These are phyloP conservation scores for Debaryomyces tyrocola DNA, from an alignment of 805 yeast species.

Conservation along the genomic window DNA sequence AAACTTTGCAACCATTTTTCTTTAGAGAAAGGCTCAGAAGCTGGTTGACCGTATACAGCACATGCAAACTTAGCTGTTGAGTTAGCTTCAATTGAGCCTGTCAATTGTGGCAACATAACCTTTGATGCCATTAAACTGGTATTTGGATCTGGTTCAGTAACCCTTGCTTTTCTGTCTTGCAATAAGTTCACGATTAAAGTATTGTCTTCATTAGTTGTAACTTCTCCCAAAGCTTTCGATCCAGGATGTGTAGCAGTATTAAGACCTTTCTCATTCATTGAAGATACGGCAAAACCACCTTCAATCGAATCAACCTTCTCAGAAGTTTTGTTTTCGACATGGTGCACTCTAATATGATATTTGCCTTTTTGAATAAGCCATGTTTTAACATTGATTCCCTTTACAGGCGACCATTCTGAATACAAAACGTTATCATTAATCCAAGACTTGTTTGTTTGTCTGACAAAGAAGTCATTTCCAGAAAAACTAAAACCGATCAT, in stretches of 20 bases:
- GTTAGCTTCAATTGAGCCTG: conserved; percentile 5
- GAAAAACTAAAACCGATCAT: conserved; percentile 12
- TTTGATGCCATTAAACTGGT: conserved; percentile 8
- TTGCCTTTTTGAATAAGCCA: conserved; percentile 7
- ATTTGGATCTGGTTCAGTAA: conserved; percentile 11
- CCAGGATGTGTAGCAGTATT: not conserved
- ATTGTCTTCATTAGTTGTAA: not conserved
- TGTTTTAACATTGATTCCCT: conserved; percentile 6
- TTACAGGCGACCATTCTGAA: conserved; percentile 9
- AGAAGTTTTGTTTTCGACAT: conserved; percentile 5
- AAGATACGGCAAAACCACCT: conserved; percentile 11
- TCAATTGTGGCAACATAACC: conserved; percentile 9
- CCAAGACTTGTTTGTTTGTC: conserved; percentile 99
- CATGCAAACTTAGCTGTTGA: not conserved
- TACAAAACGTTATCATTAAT: conserved; percentile 37
- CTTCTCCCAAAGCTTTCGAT: not conserved
- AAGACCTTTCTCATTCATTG: not conserved
- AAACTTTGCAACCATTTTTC: not conserved
- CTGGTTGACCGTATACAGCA: conserved; percentile 3
- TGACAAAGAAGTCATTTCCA: conserved; percentile 57
- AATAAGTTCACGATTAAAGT: conserved; percentile 5
- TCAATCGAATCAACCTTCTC: conserved; percentile 6
- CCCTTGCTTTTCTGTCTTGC: conserved; percentile 3
- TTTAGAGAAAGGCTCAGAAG: not conserved
- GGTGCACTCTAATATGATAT: conserved; percentile 10